phyloP scores from a whole-genome alignment of 345 rosid species.

The Diplotaxis tenuifolia region DNA sequence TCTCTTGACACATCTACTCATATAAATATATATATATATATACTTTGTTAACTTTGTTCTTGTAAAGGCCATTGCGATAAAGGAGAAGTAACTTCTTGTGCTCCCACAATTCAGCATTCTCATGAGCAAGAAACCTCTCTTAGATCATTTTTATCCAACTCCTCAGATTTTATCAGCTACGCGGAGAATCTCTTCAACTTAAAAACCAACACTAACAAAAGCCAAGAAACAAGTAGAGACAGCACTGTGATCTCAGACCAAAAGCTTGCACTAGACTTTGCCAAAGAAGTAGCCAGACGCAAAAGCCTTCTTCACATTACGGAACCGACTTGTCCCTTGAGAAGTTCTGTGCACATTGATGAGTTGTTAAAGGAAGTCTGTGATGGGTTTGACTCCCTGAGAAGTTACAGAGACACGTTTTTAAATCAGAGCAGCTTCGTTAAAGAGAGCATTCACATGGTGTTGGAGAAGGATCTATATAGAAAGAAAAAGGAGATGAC shows the following conservation, averaged over 20 bases:
- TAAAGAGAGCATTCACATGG: slow-evolving; percentile 38
- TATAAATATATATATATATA: too few species aligned
- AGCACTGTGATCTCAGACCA: slow-evolving; percentile 22
- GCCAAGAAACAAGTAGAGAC: slow-evolving; percentile 8
- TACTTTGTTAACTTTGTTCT: neutral
- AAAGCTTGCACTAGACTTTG: slow-evolving; percentile 58
- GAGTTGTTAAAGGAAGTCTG: slow-evolving; percentile 58
- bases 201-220: slow-evolving; percentile 20
- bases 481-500: slow-evolving; percentile 44
- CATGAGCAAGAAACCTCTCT: slow-evolving; percentile 18
- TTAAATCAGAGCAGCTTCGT: slow-evolving; percentile 29
- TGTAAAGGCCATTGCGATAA: slow-evolving; percentile 40
- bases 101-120: slow-evolving; percentile 17
- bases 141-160: slow-evolving; percentile 48
- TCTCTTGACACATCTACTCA: too few species aligned
- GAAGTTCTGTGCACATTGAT: slow-evolving; percentile 43
- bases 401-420: slow-evolving; percentile 40
- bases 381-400: slow-evolving; percentile 45
- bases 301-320: slow-evolving; percentile 44
- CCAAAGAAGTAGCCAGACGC: slow-evolving; percentile 56
- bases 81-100: slow-evolving; percentile 36
- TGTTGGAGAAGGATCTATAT: slow-evolving; percentile 56
- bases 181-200: slow-evolving; percentile 54
- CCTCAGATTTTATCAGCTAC: slow-evolving; percentile 46
- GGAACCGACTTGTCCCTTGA: slow-evolving; percentile 18